Base-by-base conservation (phyloP, 805 yeast species). In the Ogataea thermomethanolica region DNA sequence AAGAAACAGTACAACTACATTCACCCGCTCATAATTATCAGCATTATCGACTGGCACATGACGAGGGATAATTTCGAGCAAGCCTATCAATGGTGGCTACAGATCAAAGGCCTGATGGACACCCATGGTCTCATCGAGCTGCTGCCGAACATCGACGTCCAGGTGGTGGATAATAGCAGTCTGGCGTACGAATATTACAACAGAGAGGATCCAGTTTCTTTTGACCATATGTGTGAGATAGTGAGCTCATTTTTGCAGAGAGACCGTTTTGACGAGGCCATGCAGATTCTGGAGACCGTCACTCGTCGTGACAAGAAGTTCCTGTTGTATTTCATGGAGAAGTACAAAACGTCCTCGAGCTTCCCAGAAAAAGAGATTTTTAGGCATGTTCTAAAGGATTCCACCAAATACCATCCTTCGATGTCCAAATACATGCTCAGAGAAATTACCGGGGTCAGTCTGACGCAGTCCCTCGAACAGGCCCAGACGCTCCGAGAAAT, bases 11-110 rank as follows among this genome's bases (percentile, higher is more conserved):
- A 54, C 25, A 59, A 60, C 0, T 68, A 67, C 43, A 29, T 72
- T 3, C 64, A 64, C 40, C 65, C 72, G 2, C 61, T 63, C 29
- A 55, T 70, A 11, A 50, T 65, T 9, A 54, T 60, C 13, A 45
- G 58, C 3, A 67, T 68, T 23, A 57, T 74, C 15, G 55, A 58
- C 22, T 58, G 51, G 15, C 67, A 65, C 42, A 42, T 66, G 8
- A 35, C 39, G 4, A 37, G 61, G 0, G 50, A 55, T 9, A 55
- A 61, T 25, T 27, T 44, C 3, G 55, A 48, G 0, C 54, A 56
- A 15, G 65, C 69, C 1, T 44, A 53, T 6, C 31, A 48, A n/a
- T 65, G 75, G 62, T 59, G 63, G 62, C 35, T 39, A 10, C 50
- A 52, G 27, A 37, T 62, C 50, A 49, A 52, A 25, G 25, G 39